phyloP scores from a whole-genome alignment of 768 basidiomycete genomes.

The Royoungia palumana region DNA sequence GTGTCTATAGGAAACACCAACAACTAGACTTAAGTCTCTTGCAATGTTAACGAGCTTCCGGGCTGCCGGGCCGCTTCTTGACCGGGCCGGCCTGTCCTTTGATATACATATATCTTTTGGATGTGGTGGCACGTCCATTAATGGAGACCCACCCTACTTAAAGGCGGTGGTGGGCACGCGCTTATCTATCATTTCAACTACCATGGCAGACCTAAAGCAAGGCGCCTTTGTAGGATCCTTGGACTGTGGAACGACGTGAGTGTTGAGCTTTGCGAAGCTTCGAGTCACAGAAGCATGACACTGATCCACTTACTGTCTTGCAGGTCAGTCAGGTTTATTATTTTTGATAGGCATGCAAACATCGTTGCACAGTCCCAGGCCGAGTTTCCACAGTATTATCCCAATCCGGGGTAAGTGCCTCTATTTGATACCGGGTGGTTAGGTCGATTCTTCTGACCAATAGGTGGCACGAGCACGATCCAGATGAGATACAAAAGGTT shows the following conservation, averaged over 20 bases:
- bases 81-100: too few relatives aligned
- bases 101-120: too few relatives aligned
- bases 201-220: slow-evolving; percentile 45
- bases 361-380: slow-evolving; percentile 86
- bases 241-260: slow-evolving; percentile 94
- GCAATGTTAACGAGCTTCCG: too few relatives aligned
- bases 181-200: neutral
- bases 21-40: too few relatives aligned
- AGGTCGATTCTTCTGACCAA: neutral
- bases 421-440: neutral
- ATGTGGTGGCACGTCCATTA: too few relatives aligned
- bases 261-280: slow-evolving; percentile 1
- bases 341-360: slow-evolving; percentile 85
- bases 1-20: too few relatives aligned
- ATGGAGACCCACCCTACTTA: too few relatives aligned
- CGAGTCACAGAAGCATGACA: too few relatives aligned
- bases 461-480: slow-evolving; percentile 96
- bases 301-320: slow-evolving; percentile 3
- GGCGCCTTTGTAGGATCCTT: slow-evolving; percentile 88
- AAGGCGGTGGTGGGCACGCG: too few relatives aligned
- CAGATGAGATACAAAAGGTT: slow-evolving; percentile 72
- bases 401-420: slow-evolving; percentile 66
- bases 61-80: too few relatives aligned
- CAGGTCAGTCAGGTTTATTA: slow-evolving; percentile 88
- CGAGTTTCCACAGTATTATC: slow-evolving; percentile 94